Base-by-base conservation (phyloP, 495 filamentous ascomycete genomes). In the Sordaria brevicollis region DNA sequence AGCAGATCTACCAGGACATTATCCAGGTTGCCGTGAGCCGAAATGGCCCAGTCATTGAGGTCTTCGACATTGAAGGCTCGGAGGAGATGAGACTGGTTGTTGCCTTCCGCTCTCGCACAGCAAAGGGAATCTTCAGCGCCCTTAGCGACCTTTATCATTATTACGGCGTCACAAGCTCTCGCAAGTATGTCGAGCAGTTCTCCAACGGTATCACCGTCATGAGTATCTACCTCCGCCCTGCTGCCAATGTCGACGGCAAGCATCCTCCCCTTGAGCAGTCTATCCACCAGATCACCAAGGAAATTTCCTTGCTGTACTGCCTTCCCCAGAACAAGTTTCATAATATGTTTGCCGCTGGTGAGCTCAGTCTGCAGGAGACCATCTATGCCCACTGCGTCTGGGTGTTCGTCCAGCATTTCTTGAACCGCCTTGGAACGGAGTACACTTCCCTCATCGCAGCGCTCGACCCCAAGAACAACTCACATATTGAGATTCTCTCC, bases 241-340 rank as follows among this genome's bases (percentile, higher is more conserved):
- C 86, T 82, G 65, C 84, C 82, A 74, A 84, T 82, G 41, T 84
- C 76, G 76, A 84, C 80, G 38, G 80, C 78, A 68, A 82, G 78
- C 76, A 77, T 68, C 79, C 83, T 68, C 79, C 84, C 17, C 95
- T 99, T 69, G 92, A 97, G 77, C 89, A 93, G 54, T 94, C 94
- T 9, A 97, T 99, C 73, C 93, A 97, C 83, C 96, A 99, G 81
- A 97, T 99, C 81, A 96, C 96, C 84, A 97, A 98, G 86, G 95
- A 99, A 79, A 89, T 96, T 65, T 97, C 94, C 11, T 88, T 99
- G 54, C 84, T 99, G 38, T 99, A 97, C 88, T 99, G 95, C 83
- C 91, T 99, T 73, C 95, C 95, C 6, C 95, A 97, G 80, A 98
- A 96, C 83, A 92, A 93, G 77, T 92, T 98, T 79, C 93, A 97